Base-by-base conservation (phyloP, 139 green algal genomes). In the Nannochloris sp. region DNA sequence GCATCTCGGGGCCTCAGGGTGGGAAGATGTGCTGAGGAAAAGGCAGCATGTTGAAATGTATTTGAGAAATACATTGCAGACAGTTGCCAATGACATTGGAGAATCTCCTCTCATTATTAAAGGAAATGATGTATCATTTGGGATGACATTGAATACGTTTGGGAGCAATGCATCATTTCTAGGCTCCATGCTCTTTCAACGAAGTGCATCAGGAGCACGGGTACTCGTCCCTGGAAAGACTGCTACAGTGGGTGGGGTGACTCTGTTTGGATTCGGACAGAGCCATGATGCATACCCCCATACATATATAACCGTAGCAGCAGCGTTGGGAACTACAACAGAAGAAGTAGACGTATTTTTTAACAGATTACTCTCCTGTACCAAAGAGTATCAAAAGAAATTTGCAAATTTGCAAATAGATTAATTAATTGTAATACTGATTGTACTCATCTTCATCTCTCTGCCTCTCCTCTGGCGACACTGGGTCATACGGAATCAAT, bases 81-180 rank as follows among this genome's bases (percentile, higher is more conserved):
- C 44, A 11, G 58, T 78, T 43, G 86, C 84, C 7, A 57, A 4
- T 19, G 11, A 76, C 14, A 51, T 84, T 2, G 80, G 85, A 0
- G 83, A 94, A 69, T 69, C 80, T 6, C 24, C 95, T 60, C 74
- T 98, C 46, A 10, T 74, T 16, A 95, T 87, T 18, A 84, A 89
- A 5, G 67, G 65, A 46, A 98, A 98, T 74, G 83, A 87, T 2
- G 97, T 98, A 57, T 95, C 87, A 1, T 51, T 95, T 23, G 92
- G 69, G 2, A 55, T 98, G 11, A 90, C 84, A 1, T 71, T 97
- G 6, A 9, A 19, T 21, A 31, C 44, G 6, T 23, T 44, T 21
- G 44, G 55, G 3, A 58, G 23, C 5, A 29, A 29, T 1, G 15
- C 55, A 60, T 56, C 81, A 0, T 87, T 88, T 57, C 75, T 94